Conservation (phyloP, 176 grass and related monocot species). For the Poa annua region DNA sequence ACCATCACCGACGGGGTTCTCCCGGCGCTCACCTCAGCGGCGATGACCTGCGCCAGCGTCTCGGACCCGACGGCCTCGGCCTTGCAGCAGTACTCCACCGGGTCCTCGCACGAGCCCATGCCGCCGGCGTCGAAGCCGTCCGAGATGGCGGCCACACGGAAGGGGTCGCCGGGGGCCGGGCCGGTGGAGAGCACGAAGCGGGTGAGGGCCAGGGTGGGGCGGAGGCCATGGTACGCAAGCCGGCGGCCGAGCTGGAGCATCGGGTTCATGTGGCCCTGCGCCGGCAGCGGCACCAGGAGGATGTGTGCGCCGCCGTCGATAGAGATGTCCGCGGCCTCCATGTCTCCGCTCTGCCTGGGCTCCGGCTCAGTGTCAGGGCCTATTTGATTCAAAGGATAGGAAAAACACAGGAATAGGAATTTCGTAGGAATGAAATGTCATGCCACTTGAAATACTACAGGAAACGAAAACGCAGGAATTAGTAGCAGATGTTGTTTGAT, state of each 20-base stretch:
- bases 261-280: background rate
- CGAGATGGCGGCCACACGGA: conserved; percentile 40
- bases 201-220: conserved; percentile 6
- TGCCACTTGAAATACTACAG: no score
- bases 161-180: background rate
- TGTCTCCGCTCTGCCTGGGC: no score
- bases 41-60: conserved; percentile 28
- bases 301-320: no score
- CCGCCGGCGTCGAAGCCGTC: conserved; percentile 45
- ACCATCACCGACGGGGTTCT: conserved; percentile 25
- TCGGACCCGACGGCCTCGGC: background rate
- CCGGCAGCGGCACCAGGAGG: no score
- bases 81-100: background rate
- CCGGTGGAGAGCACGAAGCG: conserved; percentile 30
- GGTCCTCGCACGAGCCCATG: background rate
- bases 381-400: no score
- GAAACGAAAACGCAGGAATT: no score
- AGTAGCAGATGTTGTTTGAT: no score
- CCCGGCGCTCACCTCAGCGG: background rate
- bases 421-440: no score
- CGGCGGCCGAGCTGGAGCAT: conserved; percentile 8
- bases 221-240: background rate
- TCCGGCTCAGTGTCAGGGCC: no score
- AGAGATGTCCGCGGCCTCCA: no score
- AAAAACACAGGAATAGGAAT: no score